Evolutionary conservation across 2,329 filamentous ascomycete genomes (phyloP), one percentile per base, ranked within the genome.

Genomic region (Fusarium annulatum): DNA sequence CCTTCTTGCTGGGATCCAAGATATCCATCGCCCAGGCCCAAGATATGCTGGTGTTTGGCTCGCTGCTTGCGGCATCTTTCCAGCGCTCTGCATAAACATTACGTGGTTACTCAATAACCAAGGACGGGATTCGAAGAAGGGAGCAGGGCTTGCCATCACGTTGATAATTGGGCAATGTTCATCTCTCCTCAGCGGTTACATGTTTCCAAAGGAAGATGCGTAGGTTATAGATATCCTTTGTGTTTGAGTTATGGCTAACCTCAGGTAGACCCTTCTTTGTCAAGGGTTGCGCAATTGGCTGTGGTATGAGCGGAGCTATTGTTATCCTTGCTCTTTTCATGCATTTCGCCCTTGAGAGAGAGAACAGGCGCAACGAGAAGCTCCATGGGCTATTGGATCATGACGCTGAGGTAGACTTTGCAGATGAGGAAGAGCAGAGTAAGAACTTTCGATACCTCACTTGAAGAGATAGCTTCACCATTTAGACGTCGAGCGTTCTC

Each of bases 31-130:
- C 5, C 71, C 36, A 0, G 62, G 64, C 0, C 46, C 57, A 0
- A 36, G 73, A 26, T 76, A 76, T 4, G 52, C 68, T 3, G 73
- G 73, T 0, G 48, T 76, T 0, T 76, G 71, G 67, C 53, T 76
- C 8, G 73, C 73, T 0, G 67, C 60, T 0, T 66, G 62, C 5
- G 73, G 73, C 0, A 60, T 76, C 0, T 76, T 76, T 3, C 73
- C 73, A 2, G 62, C 59, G 0, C 11, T 76, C 0, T 52, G 58
- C 2, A 61, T 74, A 2, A 76, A 74, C 2, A 72, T 76, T 0
- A 76, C 73, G 0, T 76, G 73, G 73, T 9, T 76, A 0, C 33
- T 76, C 0, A 76, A 76, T 1, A 76, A 76, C 1, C 73, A 76
- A 2, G 73, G 73, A 9, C 61, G 73, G 0, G 70, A 74, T 5